Base-by-base conservation (phyloP, 2,329 filamentous ascomycete genomes). In the Clonostachys solani region DNA sequence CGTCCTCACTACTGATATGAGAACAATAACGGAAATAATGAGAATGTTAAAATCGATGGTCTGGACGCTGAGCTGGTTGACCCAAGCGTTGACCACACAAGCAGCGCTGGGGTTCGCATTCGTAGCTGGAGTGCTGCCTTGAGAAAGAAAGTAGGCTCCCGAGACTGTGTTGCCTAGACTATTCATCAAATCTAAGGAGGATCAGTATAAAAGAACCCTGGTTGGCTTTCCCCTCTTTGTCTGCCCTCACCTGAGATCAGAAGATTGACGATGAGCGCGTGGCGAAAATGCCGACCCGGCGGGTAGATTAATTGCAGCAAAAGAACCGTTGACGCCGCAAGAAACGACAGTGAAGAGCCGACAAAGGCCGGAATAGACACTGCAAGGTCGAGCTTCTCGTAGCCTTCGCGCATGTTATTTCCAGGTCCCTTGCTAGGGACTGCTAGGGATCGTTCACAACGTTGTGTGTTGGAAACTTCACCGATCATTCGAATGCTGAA, bases 321-420 rank as follows among this genome's bases (percentile, higher is more conserved):
- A n/a, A 50, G 40, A 9, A 47, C 49, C 13, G 42, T 50, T 37
- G 49, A 43, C n/a, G 49, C 48, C 10, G 46, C 47, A 17, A 50
- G 33, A 44, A 48, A 50, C 17, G 49, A 51, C 17, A 51, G 47
- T 6, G 47, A 35, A 35, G 49, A 51, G 3, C 47, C 47, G 33
- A 51, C 34, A 19, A 49, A 49, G n/a, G 49, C 47, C 33, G 49
- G 49, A 5, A 51, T 33, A 16, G 49, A 40, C 42, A 50, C 48
- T 9, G 42, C 16, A 42, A 48, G 37, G 41, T 50, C 49, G 33
- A 49, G 23, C 23, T 29, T 29, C 23, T 9, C 23, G 23, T 29
- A 29, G 23, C 23, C 47, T 29, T 29, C 23, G 23, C 23, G 23
- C 23, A 29, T 29, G 8, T 29, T 29, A 29, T 29, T 29, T 29